Conservation (phyloP, 768 basidiomycete genomes). For the Hemileccinum rubropunctum region DNA sequence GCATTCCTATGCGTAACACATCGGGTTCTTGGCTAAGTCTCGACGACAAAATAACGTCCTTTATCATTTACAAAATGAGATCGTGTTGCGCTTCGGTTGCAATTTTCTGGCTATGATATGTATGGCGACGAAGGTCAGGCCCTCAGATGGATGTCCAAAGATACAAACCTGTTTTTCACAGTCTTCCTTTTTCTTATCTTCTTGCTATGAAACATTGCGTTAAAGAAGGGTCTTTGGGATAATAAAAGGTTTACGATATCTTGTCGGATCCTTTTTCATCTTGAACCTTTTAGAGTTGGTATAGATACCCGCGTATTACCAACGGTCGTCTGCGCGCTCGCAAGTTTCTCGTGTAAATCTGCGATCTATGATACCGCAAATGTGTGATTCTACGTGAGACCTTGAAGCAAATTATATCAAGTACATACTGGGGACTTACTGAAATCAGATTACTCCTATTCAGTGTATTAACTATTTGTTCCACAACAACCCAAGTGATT, state of each 20-base stretch:
- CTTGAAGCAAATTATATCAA: neutral
- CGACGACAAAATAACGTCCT: conserved; percentile 84
- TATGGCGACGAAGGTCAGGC: neutral
- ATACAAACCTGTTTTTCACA: conserved; percentile 78
- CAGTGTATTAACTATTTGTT: conserved; percentile 99
- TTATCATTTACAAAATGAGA: conserved; percentile 88
- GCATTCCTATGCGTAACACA: conserved; percentile 25
- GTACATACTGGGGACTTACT: too few relatives aligned
- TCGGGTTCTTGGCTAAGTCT: conserved; percentile 33
- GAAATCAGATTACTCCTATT: conserved; percentile 91
- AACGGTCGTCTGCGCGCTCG: conserved; percentile 63
- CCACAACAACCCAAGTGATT: conserved; percentile 89
- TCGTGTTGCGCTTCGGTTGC: conserved; percentile 92
- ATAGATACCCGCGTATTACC: conserved; percentile 54
- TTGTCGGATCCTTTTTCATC: conserved; percentile 44
- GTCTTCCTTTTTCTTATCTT: conserved; percentile 86
- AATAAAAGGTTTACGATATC: conserved; percentile 29
- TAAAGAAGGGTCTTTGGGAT: neutral
- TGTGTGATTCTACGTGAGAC: conserved; percentile 72
- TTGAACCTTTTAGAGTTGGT: conserved; percentile 51
- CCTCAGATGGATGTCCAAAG: neutral
- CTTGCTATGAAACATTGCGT: conserved; percentile 30
- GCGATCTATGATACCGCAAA: conserved; percentile 90
- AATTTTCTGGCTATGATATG: conserved; percentile 68
- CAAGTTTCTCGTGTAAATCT: conserved; percentile 88